These are phyloP conservation scores for Pleurotus cornucopiae DNA, from an alignment of 768 basidiomycete genomes.

Conservation along the genomic window DNA sequence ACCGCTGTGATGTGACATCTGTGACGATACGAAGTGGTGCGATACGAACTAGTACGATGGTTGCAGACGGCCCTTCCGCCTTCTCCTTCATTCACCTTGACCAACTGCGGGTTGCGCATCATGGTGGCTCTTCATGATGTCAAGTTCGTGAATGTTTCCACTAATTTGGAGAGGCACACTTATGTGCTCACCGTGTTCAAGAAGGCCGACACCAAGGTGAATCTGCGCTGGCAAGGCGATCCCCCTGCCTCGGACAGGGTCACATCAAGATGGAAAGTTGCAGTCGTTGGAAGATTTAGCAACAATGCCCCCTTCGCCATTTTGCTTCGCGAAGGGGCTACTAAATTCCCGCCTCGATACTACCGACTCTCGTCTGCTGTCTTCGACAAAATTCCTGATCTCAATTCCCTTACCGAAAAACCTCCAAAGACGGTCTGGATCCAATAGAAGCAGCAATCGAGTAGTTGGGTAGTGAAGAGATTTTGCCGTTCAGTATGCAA, in stretches of 20 bases:
- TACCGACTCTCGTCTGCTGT: not conserved
- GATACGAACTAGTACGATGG: not conserved
- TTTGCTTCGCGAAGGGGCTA: not conserved
- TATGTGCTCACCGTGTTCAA: not conserved
- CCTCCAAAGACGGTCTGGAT: too few species aligned
- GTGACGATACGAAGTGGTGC: too few species aligned
- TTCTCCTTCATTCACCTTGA: slow-evolving; percentile 10
- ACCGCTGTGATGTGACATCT: too few species aligned
- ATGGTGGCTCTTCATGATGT: not conserved
- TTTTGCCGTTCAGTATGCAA: too few species aligned
- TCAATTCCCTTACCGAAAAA: too few species aligned
- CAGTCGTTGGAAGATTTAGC: not conserved
- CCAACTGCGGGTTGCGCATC: not conserved
- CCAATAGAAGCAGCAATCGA: too few species aligned
- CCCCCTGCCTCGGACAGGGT: not conserved
- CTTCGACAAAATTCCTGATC: not conserved
- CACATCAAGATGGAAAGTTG: not conserved
- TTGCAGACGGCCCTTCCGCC: slow-evolving; percentile 11
- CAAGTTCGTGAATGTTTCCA: not conserved
- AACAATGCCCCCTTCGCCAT: not conserved
- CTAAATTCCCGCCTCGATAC: not conserved
- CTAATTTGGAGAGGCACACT: not conserved
- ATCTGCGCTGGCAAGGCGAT: not conserved
- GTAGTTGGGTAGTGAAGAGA: too few species aligned
- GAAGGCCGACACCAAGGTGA: not conserved